Evolutionary conservation across 192 early-diverging fungal species (phyloP), one percentile per base, ranked within the genome.

Genomic region (Coemansia sp.): DNA sequence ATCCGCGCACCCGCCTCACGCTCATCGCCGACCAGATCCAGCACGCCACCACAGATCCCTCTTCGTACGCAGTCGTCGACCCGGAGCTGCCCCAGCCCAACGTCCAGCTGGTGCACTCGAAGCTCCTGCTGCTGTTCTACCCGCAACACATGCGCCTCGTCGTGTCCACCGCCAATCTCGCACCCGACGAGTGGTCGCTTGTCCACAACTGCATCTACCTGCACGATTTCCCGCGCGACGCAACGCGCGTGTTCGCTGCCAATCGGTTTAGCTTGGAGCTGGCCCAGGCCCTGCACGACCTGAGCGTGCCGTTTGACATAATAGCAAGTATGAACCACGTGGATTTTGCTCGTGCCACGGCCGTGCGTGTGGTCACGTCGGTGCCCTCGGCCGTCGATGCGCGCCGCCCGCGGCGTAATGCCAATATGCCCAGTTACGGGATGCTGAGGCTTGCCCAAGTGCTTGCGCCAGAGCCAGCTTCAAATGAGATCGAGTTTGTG

Each of bases 121-220:
- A 84, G 48, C 19, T 85, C 0, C 85, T 87, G 85, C 55, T 87
- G 5, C 30, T 87, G 9, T 87, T 84, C 26, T 79, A 82, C 31
- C 58, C 70, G 12, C 55, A 41, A 1, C 81, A 79, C 40, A 49
- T 82, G 44, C 70, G 85, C 1, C 80, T 87, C 1, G 84, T 84
- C 0, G 68, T 75, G 11, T 78, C 79, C 0, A 83, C 83, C 0
- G 85, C 84, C 8, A 87, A 87, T 25, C 47, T 87, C 45, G 71
- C 84, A 1, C 22, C 30, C 15, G 40, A 63, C 20, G 85, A 87
- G 58, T 87, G 83, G 76, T 49, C 68, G 7, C 58, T 80, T 14
- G 45, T 87, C 11, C 77, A 81, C 8, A 87, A 87, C 60, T 79
- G 80, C 4, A 53, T 87, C 19, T 87, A 78, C 64, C 81, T 87